Base-by-base conservation (phyloP, 495 filamentous ascomycete species). In the Aspergillus panamensis region DNA sequence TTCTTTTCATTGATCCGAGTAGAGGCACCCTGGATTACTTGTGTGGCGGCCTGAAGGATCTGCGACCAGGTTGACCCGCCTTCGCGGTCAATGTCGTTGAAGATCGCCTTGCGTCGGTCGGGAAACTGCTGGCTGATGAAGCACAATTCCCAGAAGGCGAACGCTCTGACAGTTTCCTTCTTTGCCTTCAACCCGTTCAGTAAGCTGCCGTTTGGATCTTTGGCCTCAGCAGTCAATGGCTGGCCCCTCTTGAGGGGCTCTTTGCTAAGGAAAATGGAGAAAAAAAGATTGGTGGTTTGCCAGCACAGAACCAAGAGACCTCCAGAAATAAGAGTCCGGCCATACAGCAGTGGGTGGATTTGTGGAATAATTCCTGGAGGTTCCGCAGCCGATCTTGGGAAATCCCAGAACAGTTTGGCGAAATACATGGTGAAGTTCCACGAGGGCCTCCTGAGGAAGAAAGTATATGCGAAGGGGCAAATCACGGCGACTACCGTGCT, bases 91-190 rank as follows among this genome's bases (percentile, higher is more conserved):
- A 97, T 87, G 62, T 97, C 95, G 54, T 86, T 84, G 73, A 90
- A 97, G 52, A 98, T 91, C 17, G 82, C 80, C 66, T 87, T 89
- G 20, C 94, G 84, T 30, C 95, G 84, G 8, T 82, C 81, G 9
- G 84, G 75, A 57, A 84, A 90, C 32, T 84, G 82, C 51, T 87
- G 79, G 48, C 89, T 85, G 60, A 97, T 95, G 55, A 87, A 80
- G 30, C 82, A 80, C 17, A 97, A 78, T 68, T 98, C 94, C 89
- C 92, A 95, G 74, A 96, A 90, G 21, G 94, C 93, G 68, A 93
- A 93, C 4, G 83, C 74, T 75, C 90, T 75, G 9, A 75, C 69
- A 20, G 73, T 58, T 17, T 72, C 64, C 54, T 77, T 80, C 62
- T 76, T 92, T 17, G 87, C 83, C 60, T 85, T 91, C 47, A 98